Evolutionary conservation across 2,329 filamentous ascomycete species (phyloP), one percentile per base, ranked within the genome.

Genomic region (Chaetoscypha palmicola): DNA sequence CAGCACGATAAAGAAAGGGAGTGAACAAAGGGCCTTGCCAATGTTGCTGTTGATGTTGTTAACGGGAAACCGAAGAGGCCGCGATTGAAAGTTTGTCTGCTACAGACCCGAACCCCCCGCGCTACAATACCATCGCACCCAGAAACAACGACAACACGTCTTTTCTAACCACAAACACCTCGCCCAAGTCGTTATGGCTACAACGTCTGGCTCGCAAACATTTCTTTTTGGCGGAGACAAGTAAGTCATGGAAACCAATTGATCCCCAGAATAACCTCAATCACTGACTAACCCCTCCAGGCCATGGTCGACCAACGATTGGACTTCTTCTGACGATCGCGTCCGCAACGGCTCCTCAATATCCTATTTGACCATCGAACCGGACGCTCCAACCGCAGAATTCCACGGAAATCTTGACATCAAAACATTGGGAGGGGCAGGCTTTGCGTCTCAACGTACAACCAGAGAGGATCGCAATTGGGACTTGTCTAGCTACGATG

Each of bases 371-470:
- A 62, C 61, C 32, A 63, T 64, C 37, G 47, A 58, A 16, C 44
- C 50, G 9, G 52, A 54, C 33, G 58, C 39, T 49, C 49, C 49
- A 4, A 47, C 57, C 63, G 78, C 81, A 63, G 43, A 72, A 64
- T 60, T 90, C 65, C 66, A 76, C 51, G 86, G 87, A 2, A 69
- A 70, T 19, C 72, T 92, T 16, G 86, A 92, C 64, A 87, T 82
- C 50, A 73, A 72, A 41, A 79, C 84, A 0, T 76, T 92, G 0
- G 86, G 86, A 20, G 86, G 85, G 22, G 86, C 87, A 1, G 87
- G 87, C 4, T 92, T 94, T 59, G 86, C 86, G 8, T 86, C 81
- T 3, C 87, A 91, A 61, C 76, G 82, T 36, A 88, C 82, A 3
- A 72, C 70, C 3, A 64, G 64, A 30, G 76, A 79, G 5, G 66